phyloP scores from a whole-genome alignment of 2,329 filamentous ascomycete genomes.

The Beauveria pseudobassiana region DNA sequence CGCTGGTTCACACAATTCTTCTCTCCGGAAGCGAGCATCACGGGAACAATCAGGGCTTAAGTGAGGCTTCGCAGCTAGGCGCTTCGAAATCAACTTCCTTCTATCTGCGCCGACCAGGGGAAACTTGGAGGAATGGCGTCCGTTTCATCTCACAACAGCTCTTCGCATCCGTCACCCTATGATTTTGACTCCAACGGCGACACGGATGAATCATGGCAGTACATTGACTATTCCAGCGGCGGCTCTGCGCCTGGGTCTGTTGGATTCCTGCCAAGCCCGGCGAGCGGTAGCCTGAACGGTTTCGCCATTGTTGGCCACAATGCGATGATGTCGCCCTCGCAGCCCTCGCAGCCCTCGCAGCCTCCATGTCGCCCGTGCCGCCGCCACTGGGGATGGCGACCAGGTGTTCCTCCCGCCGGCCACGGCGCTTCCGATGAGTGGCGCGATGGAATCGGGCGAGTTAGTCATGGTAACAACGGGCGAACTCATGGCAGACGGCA shows the following conservation, averaged over 20 bases:
- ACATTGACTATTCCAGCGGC: slow-evolving; percentile 29
- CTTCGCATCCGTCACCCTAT: slow-evolving; percentile 32
- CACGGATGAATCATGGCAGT: slow-evolving; percentile 39
- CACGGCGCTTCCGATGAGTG: slow-evolving; percentile 22
- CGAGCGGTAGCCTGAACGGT: slow-evolving; percentile 42
- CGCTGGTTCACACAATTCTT: neutral
- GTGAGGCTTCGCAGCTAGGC: too few relatives aligned
- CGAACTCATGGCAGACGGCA: neutral
- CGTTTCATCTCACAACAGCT: slow-evolving; percentile 29
- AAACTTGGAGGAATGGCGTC: slow-evolving; percentile 25
- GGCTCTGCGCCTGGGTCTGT: slow-evolving; percentile 31
- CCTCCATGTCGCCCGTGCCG: slow-evolving; percentile 33
- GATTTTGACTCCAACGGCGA: slow-evolving; percentile 32
- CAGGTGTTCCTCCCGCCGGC: slow-evolving; percentile 26
- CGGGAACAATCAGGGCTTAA: neutral
- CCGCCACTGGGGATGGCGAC: slow-evolving; percentile 17
- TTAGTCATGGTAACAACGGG: slow-evolving; percentile 21
- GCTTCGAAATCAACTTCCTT: neutral
- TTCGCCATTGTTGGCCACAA: slow-evolving; percentile 38
- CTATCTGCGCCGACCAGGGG: neutral
- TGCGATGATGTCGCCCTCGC: slow-evolving; percentile 21
- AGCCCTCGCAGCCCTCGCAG: slow-evolving; percentile 23
- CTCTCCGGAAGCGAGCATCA: neutral
- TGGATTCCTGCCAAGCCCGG: slow-evolving; percentile 42
- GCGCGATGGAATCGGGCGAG: slow-evolving; percentile 18